Evolutionary conservation across 306 rosid genomes (phyloP), one percentile per base, ranked within the genome.

Genomic region (Lathyrus aphaca): DNA sequence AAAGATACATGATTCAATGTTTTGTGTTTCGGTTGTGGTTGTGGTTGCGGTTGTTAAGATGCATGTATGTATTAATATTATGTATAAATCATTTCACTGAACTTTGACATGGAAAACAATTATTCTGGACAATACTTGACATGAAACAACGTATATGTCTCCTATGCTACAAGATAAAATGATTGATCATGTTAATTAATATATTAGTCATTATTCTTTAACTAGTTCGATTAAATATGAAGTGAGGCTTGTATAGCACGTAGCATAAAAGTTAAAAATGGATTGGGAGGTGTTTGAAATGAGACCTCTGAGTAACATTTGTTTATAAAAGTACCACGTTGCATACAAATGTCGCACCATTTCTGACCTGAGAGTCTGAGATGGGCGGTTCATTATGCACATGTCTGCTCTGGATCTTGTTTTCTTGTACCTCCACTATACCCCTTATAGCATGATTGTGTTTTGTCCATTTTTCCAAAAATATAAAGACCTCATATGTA

Each of bases 71-170:
- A 35, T 35, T 35, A 35, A 7, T 7, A 35, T 35, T 71, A 63
- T 63, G 44, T 44, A 30, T 18, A 43, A n/a, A 38, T 51, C 13
- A 18, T 61, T 69, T 25, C 65, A 48, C 39, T 35, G 0, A 35
- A 35, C 39, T 35, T 1, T 35, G 39, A 15, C 55, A 48, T 46
- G 80, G 64, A 17, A 63, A 80, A 65, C 72, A 53, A 51, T 70
- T 43, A 25, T 64, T 40, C 27, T 27, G 18, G 64, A 49, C 76
- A 25, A 51, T 4, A 1, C 19, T 54, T 68, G 68, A 74, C 74
- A 64, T n/a, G 12, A 49, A 10, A 66, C 50, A 27, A 48, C 74
- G 15, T 58, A 14, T 37, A 23, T 58, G 68, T 35, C 74, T 19
- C 68, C 11, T 32, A 3, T 37, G 13, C 19, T 32, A 49, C 15